A percentile compares a stretch with the other conserved stretches of the same genome.
Evolutionary conservation across 2,329 filamentous ascomycete species (phyloP).

Genomic region (Aureobasidium namibiae): DNA sequence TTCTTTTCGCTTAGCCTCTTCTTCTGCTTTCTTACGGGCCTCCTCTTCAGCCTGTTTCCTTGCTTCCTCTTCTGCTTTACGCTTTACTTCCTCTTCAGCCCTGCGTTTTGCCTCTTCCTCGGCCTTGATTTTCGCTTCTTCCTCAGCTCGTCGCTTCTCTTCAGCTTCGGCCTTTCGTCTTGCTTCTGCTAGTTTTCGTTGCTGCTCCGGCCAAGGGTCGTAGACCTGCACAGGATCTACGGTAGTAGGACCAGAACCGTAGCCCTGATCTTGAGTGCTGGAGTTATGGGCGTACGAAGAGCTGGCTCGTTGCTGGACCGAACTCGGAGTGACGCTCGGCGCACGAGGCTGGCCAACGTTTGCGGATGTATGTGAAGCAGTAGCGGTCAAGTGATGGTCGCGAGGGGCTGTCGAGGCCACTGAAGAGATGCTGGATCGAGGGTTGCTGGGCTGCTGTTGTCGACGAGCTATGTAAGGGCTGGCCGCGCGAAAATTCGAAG

Average conservation of each 20-base stretch:
- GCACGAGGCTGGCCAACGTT: slow-evolving; percentile 13
- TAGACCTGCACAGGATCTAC: slow-evolving; percentile 48
- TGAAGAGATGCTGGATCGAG: not conserved
- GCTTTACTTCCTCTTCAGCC: slow-evolving; percentile 24
- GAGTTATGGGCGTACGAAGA: slow-evolving; percentile 15
- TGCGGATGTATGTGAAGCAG: not conserved
- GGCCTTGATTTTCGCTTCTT: slow-evolving; percentile 26
- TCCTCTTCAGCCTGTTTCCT: slow-evolving; percentile 22
- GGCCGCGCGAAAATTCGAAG: not conserved
- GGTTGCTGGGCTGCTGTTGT: not conserved
- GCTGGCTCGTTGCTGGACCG: slow-evolving; percentile 15
- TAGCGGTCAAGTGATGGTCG: not conserved
- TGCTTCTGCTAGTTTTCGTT: slow-evolving; percentile 31
- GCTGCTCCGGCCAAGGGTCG: slow-evolving; percentile 43
- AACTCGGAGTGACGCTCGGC: slow-evolving; percentile 13
- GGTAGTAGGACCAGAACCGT: slow-evolving; percentile 31
- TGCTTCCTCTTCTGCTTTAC: slow-evolving; percentile 20
- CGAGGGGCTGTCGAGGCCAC: not conserved
- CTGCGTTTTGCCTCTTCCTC: slow-evolving; percentile 23
- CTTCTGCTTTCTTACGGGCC: slow-evolving; percentile 14
- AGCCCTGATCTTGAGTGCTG: slow-evolving; percentile 16
- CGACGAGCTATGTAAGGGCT: slow-evolving; percentile 9
- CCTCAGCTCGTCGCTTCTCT: slow-evolving; percentile 22
- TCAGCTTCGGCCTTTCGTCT: slow-evolving; percentile 30
- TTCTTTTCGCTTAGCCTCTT: slow-evolving; percentile 21